phyloP scores from a whole-genome alignment of 2,329 filamentous ascomycete species.

The Diaporthe sp. region DNA sequence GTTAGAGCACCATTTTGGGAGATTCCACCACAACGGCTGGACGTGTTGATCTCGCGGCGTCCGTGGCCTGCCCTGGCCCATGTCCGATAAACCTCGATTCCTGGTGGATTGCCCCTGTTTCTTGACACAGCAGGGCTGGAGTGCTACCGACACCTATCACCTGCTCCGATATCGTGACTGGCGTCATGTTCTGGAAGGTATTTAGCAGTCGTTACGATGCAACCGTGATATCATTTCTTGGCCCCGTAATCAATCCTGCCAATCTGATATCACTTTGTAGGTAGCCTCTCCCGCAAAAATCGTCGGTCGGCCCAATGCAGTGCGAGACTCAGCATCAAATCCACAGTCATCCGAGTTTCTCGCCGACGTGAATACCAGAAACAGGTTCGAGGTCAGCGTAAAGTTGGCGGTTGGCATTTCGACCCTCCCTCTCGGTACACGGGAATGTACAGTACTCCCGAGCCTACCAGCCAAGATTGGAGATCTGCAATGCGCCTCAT shows the following conservation, averaged over 20 bases:
- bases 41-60: not conserved
- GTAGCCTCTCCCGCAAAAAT: not conserved
- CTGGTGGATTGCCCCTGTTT: not conserved
- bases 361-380: not conserved
- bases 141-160: not conserved
- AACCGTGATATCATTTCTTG: slow-evolving; percentile 5
- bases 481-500: slow-evolving; percentile 36
- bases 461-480: slow-evolving; percentile 23
- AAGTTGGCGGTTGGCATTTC: slow-evolving; percentile 5
- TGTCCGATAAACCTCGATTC: not conserved
- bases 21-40: not conserved
- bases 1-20: not conserved
- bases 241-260: not conserved
- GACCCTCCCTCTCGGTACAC: slow-evolving; percentile 32
- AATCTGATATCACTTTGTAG: not conserved
- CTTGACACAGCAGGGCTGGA: slow-evolving; percentile 3
- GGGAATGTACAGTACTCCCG: slow-evolving; percentile 19
- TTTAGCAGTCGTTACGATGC: not conserved
- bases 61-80: not conserved
- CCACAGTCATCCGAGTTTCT: not conserved
- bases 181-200: slow-evolving; percentile 13
- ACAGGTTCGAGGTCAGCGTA: not conserved
- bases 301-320: not conserved
- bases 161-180: not conserved
- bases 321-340: not conserved